phyloP scores from a whole-genome alignment of 2,329 filamentous ascomycete species.

The Drechslerella dactyloides region DNA sequence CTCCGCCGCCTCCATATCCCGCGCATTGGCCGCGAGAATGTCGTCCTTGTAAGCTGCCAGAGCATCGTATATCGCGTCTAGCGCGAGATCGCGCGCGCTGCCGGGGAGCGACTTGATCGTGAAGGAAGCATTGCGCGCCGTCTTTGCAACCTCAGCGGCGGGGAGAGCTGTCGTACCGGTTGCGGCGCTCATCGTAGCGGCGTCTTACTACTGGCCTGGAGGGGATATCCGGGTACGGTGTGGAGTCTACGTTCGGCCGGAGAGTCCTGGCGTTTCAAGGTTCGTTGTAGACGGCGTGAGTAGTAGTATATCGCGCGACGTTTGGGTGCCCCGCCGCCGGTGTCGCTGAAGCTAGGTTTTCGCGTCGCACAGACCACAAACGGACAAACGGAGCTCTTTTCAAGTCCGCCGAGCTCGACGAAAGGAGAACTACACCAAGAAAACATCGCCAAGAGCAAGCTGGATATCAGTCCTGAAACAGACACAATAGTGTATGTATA shows the following conservation, averaged over 20 bases:
- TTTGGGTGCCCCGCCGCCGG: not conserved
- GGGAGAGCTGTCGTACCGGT: constrained; percentile 46
- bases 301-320: no score
- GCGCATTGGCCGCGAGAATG: constrained; percentile 85
- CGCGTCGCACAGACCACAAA: not conserved
- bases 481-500: no score
- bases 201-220: not conserved
- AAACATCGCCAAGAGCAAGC: not conserved
- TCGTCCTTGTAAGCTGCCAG: constrained; percentile 71
- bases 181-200: not conserved
- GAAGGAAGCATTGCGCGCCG: constrained; percentile 68
- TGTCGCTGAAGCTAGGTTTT: not conserved
- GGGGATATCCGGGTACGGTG: not conserved
- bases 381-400: not conserved
- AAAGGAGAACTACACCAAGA: not conserved
- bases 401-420: not conserved
- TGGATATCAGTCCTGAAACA: no score
- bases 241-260: not conserved
- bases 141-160: constrained; percentile 55
- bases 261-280: no score
- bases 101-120: constrained; percentile 79
- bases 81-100: constrained; percentile 78
- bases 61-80: constrained; percentile 81
- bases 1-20: constrained; percentile 77
- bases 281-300: no score